Evolutionary conservation across 345 rosid species (phyloP).

Genomic region (Linum tenue): DNA sequence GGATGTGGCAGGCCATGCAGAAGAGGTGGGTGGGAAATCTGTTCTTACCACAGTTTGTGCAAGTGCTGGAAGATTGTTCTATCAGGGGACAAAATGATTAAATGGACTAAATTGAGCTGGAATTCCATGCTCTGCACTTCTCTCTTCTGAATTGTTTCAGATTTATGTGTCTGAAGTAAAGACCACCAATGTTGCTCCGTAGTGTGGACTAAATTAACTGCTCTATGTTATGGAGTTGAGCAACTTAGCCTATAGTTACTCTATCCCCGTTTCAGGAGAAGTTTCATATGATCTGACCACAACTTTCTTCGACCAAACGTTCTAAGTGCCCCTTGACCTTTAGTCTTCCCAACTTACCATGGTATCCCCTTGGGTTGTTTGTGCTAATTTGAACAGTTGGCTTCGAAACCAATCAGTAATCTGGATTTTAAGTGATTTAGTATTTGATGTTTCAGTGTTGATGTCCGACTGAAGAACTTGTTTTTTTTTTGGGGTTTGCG

Average conservation of each 20-base stretch:
- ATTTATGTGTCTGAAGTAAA: background rate
- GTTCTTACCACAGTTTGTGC: slow-evolving; percentile 8
- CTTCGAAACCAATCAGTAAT: background rate
- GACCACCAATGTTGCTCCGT: background rate
- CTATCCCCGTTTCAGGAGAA: background rate
- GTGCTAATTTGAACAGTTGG: background rate
- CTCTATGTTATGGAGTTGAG: too few species aligned
- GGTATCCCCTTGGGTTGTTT: background rate
- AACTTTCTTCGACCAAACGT: background rate
- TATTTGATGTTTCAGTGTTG: too few species aligned
- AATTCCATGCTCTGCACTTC: background rate
- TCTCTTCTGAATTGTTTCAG: background rate
- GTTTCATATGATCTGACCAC: background rate
- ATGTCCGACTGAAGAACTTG: too few species aligned
- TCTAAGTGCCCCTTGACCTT: background rate
- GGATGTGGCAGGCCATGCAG: slow-evolving; percentile 13
- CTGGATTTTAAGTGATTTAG: too few species aligned
- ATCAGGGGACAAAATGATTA: slow-evolving; percentile 3
- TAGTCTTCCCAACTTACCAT: background rate
- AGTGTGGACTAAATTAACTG: background rate
- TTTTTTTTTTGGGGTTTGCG: background rate
- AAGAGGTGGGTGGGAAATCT: slow-evolving; percentile 27
- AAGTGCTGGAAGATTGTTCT: slow-evolving; percentile 12
- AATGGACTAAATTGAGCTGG: background rate
- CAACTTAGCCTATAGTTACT: too few species aligned